These are phyloP conservation scores for Soucietia sequanensis DNA, from an alignment of 805 yeast genomes.

Conservation along the genomic window DNA sequence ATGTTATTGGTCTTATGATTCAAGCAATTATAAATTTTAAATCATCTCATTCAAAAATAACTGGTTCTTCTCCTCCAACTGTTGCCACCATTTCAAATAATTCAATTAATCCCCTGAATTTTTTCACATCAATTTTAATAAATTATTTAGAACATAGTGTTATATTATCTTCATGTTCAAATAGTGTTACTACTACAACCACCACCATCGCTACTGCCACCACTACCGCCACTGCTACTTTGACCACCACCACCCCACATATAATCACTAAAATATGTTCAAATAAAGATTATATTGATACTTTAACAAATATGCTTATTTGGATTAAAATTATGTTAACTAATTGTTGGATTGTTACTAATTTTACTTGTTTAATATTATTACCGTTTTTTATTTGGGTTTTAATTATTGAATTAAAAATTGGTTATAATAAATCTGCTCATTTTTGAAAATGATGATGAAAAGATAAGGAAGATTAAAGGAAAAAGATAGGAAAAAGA, in stretches of 20 bases:
- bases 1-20: constrained; percentile 6
- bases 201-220: too few species aligned
- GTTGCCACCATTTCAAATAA: too few species aligned
- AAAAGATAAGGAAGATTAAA: too few species aligned
- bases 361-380: constrained; percentile 15
- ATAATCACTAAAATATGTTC: constrained; percentile 1
- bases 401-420: constrained; percentile 13
- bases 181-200: too few species aligned
- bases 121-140: constrained; percentile 17
- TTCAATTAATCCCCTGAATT: too few species aligned
- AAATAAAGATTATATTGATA: constrained; percentile 2
- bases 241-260: too few species aligned
- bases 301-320: constrained; percentile 5
- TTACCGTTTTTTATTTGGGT: constrained; percentile 23
- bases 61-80: constrained; percentile 8
- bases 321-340: constrained; percentile 9
- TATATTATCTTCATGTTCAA: constrained; percentile 3
- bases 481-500: too few species aligned
- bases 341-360: constrained; percentile 17
- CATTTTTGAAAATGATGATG: too few species aligned
- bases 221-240: too few species aligned
- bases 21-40: background rate
- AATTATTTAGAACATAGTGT: constrained; percentile 15
- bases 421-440: constrained; percentile 2
- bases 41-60: background rate